These are phyloP conservation scores for Moesziomyces sp. DNA, from an alignment of 1,284 basidiomycete genomes.

Conservation along the genomic window DNA sequence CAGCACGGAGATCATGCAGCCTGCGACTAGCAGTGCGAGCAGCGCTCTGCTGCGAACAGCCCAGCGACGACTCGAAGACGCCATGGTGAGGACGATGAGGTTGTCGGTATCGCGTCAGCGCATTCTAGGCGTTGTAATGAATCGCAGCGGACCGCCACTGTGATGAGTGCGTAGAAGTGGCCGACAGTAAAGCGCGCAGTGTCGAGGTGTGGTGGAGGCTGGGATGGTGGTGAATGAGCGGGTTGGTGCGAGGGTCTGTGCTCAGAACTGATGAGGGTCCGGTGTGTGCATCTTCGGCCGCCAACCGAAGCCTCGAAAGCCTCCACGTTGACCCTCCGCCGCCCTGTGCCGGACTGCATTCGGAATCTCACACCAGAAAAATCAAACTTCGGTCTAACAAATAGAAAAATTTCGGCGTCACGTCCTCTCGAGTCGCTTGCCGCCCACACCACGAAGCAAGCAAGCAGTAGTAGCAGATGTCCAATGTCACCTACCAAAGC, in stretches of 20 bases:
- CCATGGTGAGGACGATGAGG: constrained; percentile 4
- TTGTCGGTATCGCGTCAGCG: background rate
- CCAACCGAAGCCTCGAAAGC: background rate
- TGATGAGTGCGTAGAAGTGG: too few relatives aligned
- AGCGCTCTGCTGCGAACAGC: constrained; percentile 15
- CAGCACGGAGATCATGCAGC: constrained; percentile 23
- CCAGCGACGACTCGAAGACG: constrained; percentile 11
- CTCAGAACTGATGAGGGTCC: background rate
- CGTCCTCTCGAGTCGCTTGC: background rate
- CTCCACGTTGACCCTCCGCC: background rate
- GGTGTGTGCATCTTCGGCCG: background rate
- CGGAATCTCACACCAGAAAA: background rate
- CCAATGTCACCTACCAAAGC: too few relatives aligned
- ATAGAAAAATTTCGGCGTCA: too few relatives aligned
- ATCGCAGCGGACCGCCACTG: too few relatives aligned
- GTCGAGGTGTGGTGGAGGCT: background rate
- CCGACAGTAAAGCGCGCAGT: too few relatives aligned
- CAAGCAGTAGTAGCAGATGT: too few relatives aligned
- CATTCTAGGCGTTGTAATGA: background rate
- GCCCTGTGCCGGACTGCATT: background rate
- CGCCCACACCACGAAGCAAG: too few relatives aligned
- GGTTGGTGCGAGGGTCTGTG: constrained; percentile 1
- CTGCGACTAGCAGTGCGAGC: constrained; percentile 19
- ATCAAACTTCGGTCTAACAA: too few relatives aligned
- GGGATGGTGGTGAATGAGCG: too few relatives aligned